Base-by-base conservation (phyloP, 768 basidiomycete species). In the Guyanaporus albipodus region DNA sequence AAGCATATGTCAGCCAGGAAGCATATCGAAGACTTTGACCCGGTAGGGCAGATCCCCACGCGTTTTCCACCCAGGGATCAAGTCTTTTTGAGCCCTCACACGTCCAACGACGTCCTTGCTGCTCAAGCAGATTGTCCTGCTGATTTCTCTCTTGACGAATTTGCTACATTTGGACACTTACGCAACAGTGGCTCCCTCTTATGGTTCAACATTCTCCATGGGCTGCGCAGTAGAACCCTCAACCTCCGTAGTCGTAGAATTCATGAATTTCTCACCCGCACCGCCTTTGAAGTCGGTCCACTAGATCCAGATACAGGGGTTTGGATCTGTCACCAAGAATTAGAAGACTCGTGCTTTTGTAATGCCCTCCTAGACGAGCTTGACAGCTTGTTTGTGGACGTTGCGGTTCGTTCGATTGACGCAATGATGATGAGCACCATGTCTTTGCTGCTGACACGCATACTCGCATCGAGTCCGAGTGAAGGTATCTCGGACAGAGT, bases 361-460 rank as follows among this genome's bases (percentile, higher is more conserved):
- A 22, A 18, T 42, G 31, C 41, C 15, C 21, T 42, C 6, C 41
- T 42, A 23, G n/a, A 24, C 22, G 41, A 42, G 10, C 29, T 42
- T 8, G 31, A 42, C 1, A 7, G 3, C 8, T 17, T 33, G 22
- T 23, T 32, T 6, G 3, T 32, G 5, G 22, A 42, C 7, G 19
- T 32, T 9, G n/a, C 29, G 5, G 22, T 22, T 23, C 7, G 42
- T 21, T 32, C 8, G 67, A 69, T 47, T 36, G 58, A 68, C 45
- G 49, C 42, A 1, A 33, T 57, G n/a, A n/a, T n/a, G n/a, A n/a
- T n/a, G n/a, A n/a, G n/a, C n/a, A n/a, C n/a, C n/a, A n/a, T n/a
- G n/a, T n/a, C n/a, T n/a, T n/a, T n/a, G n/a, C n/a, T n/a, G n/a
- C n/a, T n/a, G n/a, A n/a, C n/a, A n/a, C n/a, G n/a, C n/a, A n/a